Base-by-base conservation (phyloP, 2,329 filamentous ascomycete genomes). In the Aureobasidium vineae region DNA sequence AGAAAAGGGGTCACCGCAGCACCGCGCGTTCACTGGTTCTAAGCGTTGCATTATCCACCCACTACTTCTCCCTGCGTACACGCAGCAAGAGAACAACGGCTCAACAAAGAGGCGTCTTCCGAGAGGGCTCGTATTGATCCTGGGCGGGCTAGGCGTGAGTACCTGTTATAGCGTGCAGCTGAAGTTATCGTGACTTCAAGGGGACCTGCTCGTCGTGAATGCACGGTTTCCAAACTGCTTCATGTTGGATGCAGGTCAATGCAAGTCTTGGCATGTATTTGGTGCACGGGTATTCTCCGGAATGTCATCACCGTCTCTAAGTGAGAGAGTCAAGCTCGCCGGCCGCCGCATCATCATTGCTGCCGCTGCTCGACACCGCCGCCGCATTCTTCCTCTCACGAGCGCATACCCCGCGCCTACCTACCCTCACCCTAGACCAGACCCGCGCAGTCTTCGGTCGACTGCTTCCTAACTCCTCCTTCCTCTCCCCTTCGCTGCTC, bases 321-420 rank as follows among this genome's bases (percentile, higher is more conserved):
- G 54, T 33, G 54, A 43, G 54, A 43, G 40, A 43, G 54, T 59
- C 54, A 45, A 59, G 54, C 54, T 59, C 40, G 54, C 38, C 54
- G 38, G 23, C 38, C 54, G 40, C 40, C 16, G 54, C 40, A 43
- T 43, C 40, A 59, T 45, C 49, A 33, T 52, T 52, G 26, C 26
- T 57, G 36, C 36, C 11, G 43, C 54, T 43, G 54, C n/a, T 45
- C n/a, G 54, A 59, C 21, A 59, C 40, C 54, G 36, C 53, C 36
- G 53, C 53, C 53, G 54, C 54, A 59, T 45, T 26, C 23, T 43
- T 45, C 15, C 19, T 15, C 23, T 10, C 13, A 21, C 50, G 26
- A 59, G 54, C 54, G 54, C 54, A 59, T 59, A 59, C 38, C 54
- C 40, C 40, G 54, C 54, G 54, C 54, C 13, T 45, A 8, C 26